Base-by-base conservation (phyloP, 83 land plant genomes). In the Diphasiastrum complanatum region DNA sequence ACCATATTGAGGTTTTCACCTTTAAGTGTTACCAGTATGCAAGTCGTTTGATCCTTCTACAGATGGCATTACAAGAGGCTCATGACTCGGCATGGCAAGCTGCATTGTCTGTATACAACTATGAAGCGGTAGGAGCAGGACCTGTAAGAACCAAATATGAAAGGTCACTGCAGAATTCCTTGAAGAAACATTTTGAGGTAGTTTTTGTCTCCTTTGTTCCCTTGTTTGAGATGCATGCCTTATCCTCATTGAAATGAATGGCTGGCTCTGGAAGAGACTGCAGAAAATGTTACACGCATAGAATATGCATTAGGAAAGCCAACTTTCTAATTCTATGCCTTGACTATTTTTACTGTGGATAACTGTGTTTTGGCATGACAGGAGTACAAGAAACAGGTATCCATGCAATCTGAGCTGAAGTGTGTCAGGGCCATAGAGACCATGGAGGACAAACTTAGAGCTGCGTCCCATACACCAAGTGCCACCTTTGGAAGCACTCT, bases 401-500 rank as follows among this genome's bases (percentile, higher is more conserved):
- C 65, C 20, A 71, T 65, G 65, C 75, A 76, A 71, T 69, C 79
- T 2, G 79, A 76, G 63, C 40, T 76, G 65, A 65, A 66, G 33
- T 65, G 70, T 45, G 48, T 61, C 26, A 76, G 60, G 45, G 67
- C 60, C 10, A 51, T 70, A 31, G 79, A 65, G 51, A 60, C 12
- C 29, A 71, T 76, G 75, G 75, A 70, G 18, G 75, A 70, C 47
- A 71, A 64, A 34, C 33, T 76, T 20, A 46, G 79, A 58, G 63
- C 31, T 34, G 75, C 76, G 16, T 71, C 70, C 34, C 68, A 71
- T 47, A 36, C 70, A 14, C 56, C 75, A 30, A 28, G 52, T 18
- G 70, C 69, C 30, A 56, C 79, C 2, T 63, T 71, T 10, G 75
- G 57, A 16, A 54, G 67, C 11, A 69, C 25, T n/a, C 26, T 68